phyloP scores from a whole-genome alignment of 2,329 filamentous ascomycete genomes.

The Magnaporthiopsis poae region DNA sequence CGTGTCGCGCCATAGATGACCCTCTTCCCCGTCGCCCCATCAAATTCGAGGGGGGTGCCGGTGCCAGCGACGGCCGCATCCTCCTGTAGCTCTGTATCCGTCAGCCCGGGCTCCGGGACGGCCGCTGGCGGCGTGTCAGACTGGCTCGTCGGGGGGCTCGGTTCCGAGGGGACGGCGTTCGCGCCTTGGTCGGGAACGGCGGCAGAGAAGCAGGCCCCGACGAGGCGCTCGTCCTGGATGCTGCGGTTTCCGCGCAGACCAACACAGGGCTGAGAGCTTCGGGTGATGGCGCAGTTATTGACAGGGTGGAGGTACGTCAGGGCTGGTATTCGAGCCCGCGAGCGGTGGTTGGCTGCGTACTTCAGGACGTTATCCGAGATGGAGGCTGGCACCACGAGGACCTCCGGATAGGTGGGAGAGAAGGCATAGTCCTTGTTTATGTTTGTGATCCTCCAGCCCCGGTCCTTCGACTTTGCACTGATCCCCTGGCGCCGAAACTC shows the following conservation, averaged over 20 bases:
- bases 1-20: conserved; percentile 73
- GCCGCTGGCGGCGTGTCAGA: conserved; percentile 32
- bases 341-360: conserved; percentile 82
- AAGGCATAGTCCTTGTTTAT: conserved; percentile 88
- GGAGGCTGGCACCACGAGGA: conserved; percentile 73
- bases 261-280: conserved; percentile 83
- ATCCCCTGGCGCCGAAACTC: conserved; percentile 86
- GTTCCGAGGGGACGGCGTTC: conserved; percentile 75
- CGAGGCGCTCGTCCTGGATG: conserved; percentile 87
- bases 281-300: conserved; percentile 93
- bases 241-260: conserved; percentile 81
- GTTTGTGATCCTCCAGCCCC: conserved; percentile 78
- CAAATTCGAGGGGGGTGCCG: conserved; percentile 35
- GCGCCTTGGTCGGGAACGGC: conserved; percentile 84
- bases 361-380: conserved; percentile 97
- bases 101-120: conserved; percentile 38
- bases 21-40: conserved; percentile 51
- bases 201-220: conserved; percentile 72
- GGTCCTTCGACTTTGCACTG: conserved; percentile 64
- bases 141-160: conserved; percentile 40
- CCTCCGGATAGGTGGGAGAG: conserved; percentile 80
- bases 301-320: conserved; percentile 91
- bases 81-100: conserved; percentile 56
- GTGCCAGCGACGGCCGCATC: conserved; percentile 51
- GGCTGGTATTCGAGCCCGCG: conserved; percentile 75